These are phyloP conservation scores for Stachybotrys echinatus DNA, from an alignment of 2,329 filamentous ascomycete species.

Conservation along the genomic window DNA sequence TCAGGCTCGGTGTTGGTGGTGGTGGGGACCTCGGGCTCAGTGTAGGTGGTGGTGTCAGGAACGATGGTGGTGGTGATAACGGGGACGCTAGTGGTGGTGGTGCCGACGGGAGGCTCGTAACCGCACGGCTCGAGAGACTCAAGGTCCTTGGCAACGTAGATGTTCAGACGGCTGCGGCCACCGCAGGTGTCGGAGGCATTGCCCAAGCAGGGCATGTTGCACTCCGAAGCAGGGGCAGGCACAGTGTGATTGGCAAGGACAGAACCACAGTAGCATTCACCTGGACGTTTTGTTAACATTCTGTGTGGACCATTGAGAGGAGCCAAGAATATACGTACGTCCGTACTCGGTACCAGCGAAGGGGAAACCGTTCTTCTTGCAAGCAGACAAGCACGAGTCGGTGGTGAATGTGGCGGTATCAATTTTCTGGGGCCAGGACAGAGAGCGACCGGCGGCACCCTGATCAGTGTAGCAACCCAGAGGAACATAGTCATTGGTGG, in stretches of 20 bases:
- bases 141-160: slow-evolving; percentile 44
- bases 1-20: slow-evolving; percentile 24
- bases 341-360: slow-evolving; percentile 44
- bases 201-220: slow-evolving; percentile 48
- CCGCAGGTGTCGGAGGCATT: slow-evolving; percentile 36
- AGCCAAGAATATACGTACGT: slow-evolving; percentile 8
- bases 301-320: too few species aligned
- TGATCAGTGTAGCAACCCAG: slow-evolving; percentile 57
- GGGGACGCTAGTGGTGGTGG: slow-evolving; percentile 3
- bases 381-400: slow-evolving; percentile 35
- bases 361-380: slow-evolving; percentile 37
- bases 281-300: slow-evolving; percentile 7
- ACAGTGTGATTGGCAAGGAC: slow-evolving; percentile 43
- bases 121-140: slow-evolving; percentile 46
- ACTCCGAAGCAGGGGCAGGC: slow-evolving; percentile 31
- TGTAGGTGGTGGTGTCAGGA: slow-evolving; percentile 8
- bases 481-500: slow-evolving; percentile 48
- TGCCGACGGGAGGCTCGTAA: slow-evolving; percentile 16
- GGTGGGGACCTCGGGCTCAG: slow-evolving; percentile 27
- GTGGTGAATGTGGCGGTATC: slow-evolving; percentile 32
- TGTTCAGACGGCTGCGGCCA: slow-evolving; percentile 33
- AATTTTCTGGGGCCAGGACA: slow-evolving; percentile 37
- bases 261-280: slow-evolving; percentile 46
- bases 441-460: slow-evolving; percentile 33
- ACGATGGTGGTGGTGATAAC: slow-evolving; percentile 13